Percentiles rank a stretch among this genome's conserved stretches.
Conservation (phyloP, 129 eudicot genomes). For the Solidago caesia region DNA sequence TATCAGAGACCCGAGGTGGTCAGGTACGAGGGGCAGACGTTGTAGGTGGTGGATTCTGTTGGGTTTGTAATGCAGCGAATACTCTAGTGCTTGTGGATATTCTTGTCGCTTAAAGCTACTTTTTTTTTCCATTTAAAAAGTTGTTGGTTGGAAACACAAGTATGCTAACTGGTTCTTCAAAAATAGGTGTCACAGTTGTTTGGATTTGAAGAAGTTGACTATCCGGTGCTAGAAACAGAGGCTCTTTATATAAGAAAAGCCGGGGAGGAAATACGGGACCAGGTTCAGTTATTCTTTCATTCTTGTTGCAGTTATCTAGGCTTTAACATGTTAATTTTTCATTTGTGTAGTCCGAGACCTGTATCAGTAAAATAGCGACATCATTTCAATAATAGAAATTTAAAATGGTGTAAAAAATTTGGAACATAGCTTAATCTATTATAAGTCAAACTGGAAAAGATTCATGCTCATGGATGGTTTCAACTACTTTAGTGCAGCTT, state of each 20-base stretch:
- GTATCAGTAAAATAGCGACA: neutral
- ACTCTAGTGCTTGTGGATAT: too few relatives aligned
- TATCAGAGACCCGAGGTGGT: too few relatives aligned
- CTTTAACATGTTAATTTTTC: neutral
- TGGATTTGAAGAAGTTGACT: slow-evolving; percentile 98
- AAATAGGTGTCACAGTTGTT: slow-evolving; percentile 74
- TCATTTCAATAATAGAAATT: too few relatives aligned
- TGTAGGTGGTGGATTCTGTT: too few relatives aligned
- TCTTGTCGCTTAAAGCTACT: too few relatives aligned
- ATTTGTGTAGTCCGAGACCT: neutral
- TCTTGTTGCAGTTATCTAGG: slow-evolving; percentile 1
- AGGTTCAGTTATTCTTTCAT: slow-evolving; percentile 42
- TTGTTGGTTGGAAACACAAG: neutral
- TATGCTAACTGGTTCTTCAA: slow-evolving; percentile 19
- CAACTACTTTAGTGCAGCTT: slow-evolving; percentile 46
- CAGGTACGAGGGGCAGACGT: too few relatives aligned
- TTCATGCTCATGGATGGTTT: too few relatives aligned
- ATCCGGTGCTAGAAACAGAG: slow-evolving; percentile 92
- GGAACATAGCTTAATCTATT: too few relatives aligned
- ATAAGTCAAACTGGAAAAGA: too few relatives aligned
- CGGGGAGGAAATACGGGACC: slow-evolving; percentile 96
- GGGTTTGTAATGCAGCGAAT: too few relatives aligned
- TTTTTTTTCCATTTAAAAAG: too few relatives aligned
- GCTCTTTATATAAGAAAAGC: slow-evolving; percentile 90
- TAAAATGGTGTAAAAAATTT: too few relatives aligned